Percentiles rank a stretch among this genome's conserved stretches.
phyloP scores from a whole-genome alignment of 352 stramenopile genomes.

The Blastocystis sp. region DNA sequence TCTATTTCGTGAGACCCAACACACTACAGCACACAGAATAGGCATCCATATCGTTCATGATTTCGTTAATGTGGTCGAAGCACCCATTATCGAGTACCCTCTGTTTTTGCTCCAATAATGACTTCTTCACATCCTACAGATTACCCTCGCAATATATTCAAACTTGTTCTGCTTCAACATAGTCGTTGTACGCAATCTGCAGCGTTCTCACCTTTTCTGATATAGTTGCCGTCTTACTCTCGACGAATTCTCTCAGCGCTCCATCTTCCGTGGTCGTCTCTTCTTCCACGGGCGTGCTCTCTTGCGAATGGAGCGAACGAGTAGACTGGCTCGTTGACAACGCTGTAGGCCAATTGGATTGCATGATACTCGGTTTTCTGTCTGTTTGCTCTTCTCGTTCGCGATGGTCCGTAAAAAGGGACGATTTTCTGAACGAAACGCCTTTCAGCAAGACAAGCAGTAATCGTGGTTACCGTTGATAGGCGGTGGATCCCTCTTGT shows the following conservation, averaged over 20 bases:
- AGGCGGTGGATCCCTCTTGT: background rate
- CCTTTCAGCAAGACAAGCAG: too few relatives aligned
- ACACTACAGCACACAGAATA: constrained; percentile 12
- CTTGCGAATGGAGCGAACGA: background rate
- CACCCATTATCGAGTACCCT: constrained; percentile 12
- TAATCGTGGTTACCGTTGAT: too few relatives aligned
- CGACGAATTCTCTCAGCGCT: background rate
- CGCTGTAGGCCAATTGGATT: background rate
- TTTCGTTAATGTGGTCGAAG: constrained; percentile 2
- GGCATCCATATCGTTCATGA: constrained; percentile 22
- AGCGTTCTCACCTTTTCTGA: constrained; percentile 18
- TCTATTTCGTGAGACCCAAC: background rate
- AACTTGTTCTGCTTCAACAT: constrained; percentile 47
- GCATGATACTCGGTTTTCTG: background rate
- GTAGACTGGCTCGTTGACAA: background rate
- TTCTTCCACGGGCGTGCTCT: background rate
- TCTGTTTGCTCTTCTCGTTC: background rate
- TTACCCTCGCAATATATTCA: background rate
- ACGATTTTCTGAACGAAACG: background rate
- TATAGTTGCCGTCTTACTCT: background rate
- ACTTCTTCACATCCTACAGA: constrained; percentile 13
- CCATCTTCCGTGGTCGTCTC: background rate
- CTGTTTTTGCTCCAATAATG: constrained; percentile 27
- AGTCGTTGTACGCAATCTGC: constrained; percentile 45
- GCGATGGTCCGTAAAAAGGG: background rate